Base-by-base conservation (phyloP, 176 grass and related monocot species). In the Cocos nucifera region DNA sequence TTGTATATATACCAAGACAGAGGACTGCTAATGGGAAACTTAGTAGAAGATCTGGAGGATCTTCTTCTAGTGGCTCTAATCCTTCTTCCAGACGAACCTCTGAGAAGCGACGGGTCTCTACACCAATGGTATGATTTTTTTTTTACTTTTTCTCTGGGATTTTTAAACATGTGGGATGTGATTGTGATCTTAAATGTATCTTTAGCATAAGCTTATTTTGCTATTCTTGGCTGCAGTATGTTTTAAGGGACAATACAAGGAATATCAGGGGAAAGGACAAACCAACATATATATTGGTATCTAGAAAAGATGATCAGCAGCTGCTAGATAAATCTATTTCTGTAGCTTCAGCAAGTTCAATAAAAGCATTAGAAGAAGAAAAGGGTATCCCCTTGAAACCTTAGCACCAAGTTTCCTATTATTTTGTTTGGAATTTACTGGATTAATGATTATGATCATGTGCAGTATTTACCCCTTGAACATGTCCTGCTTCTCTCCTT, bases 161-260 rank as follows among this genome's bases (percentile, higher is more conserved):
- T 22, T 23, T 59, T 27, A 28, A 4, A 30, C 19, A 22, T 53
- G 1, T 12, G 35, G 35, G 35, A 44, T 44, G 35, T 44, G 35
- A 44, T 44, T 44, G 9, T 44, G 35, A 44, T 44, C 8, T 44
- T 0, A 12, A 44, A 44, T 44, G 35, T 44, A 14, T 44, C 35
- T 44, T 44, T 12, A 44, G 35, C 35, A 14, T 44, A 44, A 44
- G 1, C 35, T 44, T 44, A 44, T 44, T 44, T 44, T 44, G 9
- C 35, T 44, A 12, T 44, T 44, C 35, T 44, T 44, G 10, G 8
- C 1, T 44, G 23, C 70, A 63, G 70, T 73, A 63, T 54, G 49
- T 73, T 6, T 50, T 61, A 54, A 73, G 19, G 70, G 70, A 73
- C 51, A 62, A n/a, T 50, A 59, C 9, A 44, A 73, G 44, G 29